Percentiles rank a stretch among this genome's conserved stretches.
Conservation (phyloP, 805 yeast species). For the Metschnikowia vanudenii region DNA sequence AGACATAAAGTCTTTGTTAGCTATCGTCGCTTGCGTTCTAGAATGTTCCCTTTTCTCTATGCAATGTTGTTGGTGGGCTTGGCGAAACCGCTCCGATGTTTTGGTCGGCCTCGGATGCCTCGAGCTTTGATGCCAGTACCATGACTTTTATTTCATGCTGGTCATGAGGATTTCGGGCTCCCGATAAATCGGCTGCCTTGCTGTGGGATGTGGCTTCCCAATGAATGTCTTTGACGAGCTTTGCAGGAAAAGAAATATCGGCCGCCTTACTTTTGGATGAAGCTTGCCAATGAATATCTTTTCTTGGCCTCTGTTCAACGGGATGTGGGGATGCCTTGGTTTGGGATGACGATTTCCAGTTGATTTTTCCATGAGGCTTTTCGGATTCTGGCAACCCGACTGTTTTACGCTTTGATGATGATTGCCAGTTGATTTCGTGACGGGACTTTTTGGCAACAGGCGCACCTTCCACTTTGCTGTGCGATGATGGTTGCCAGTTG, state of each 20-base stretch:
- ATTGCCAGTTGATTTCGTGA: no score
- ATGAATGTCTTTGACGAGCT: not conserved
- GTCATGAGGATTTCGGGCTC: conserved; percentile 2
- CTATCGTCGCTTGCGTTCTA: conserved; percentile 1
- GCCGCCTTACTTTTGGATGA: conserved; percentile 1
- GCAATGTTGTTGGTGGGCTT: not conserved
- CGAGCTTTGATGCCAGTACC: not conserved
- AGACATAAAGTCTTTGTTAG: not conserved
- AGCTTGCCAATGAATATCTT: conserved; percentile 1
- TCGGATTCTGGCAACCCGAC: no score
- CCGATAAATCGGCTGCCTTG: not conserved
- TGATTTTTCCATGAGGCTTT: no score
- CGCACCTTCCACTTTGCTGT: not conserved
- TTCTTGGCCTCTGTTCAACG: not conserved
- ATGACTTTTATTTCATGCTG: not conserved
- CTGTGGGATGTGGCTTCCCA: conserved; percentile 3
- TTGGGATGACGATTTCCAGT: no score
- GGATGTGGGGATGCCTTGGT: not conserved
- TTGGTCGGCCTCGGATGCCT: not conserved
- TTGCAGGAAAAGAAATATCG: not conserved
- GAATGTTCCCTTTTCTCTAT: not conserved
- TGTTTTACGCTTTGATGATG: no score
- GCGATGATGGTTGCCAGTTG: conserved; percentile 3
- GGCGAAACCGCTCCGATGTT: not conserved
- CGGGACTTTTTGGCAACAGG: not conserved